Base-by-base conservation (phyloP, 2,329 filamentous ascomycete genomes). In the Xylaria hypoxylon region DNA sequence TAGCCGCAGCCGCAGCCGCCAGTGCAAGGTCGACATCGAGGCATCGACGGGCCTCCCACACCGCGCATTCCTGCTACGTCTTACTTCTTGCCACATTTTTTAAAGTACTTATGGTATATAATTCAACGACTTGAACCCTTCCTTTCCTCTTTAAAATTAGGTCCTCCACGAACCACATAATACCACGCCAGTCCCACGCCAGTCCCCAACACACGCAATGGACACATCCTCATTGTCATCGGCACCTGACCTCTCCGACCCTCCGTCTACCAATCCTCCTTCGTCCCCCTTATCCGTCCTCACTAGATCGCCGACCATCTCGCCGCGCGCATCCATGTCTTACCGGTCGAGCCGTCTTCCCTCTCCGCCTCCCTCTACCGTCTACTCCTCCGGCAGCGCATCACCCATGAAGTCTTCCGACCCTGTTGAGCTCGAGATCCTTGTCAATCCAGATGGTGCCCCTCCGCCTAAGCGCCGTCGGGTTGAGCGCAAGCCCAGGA, bases 381-480 rank as follows among this genome's bases (percentile, higher is more conserved):
- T 79, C 10, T 77, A 80, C 19, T 86, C 86, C 19, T 86, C 86
- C 0, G 85, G 84, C 59, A 81, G 80, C 67, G 81, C 84, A 55
- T 86, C 86, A 24, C 86, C 86, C 31, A 75, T 82, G 70, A 86
- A 86, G 72, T 70, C 78, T 44, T 77, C 78, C 45, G 80, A 82
- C 19, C 72, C 77, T 58, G 76, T 78, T n/a, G 78, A 79, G 68
- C 76, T 77, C 53, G 76, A 78, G 68, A 81, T 81, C 56, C 70
- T 75, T 38, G 79, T 81, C 40, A 80, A 81, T 50, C 79, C 76
- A 26, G 89, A 92, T 74, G 89, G 87, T 58, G 86, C 85, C 52
- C 89, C 89, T 42, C 91, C 92, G 35, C 83, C 89, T 61, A 97
- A 96, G 84, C 91, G 91, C 79, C 89, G 92, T 74, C 90, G 89